phyloP scores from a whole-genome alignment of 306 rosid genomes.

The Lithocarpus polystachyus region DNA sequence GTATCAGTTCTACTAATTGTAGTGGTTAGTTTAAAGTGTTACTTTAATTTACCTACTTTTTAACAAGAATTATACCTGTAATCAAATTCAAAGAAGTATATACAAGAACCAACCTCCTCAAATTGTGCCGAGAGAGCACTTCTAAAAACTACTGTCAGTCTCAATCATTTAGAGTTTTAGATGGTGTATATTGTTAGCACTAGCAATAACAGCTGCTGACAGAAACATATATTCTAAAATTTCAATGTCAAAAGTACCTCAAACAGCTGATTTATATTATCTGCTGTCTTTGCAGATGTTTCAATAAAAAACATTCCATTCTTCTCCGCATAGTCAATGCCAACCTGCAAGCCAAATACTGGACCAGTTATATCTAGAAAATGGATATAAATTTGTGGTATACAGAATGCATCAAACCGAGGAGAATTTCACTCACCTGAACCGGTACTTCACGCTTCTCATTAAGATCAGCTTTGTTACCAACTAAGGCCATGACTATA shows the following conservation, averaged over 20 bases:
- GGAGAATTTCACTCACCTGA: conserved; percentile 50
- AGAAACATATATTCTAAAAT: background rate
- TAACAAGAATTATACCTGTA: too few relatives aligned
- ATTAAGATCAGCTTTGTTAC: conserved; percentile 91
- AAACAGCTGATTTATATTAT: conserved; percentile 90
- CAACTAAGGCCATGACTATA: conserved; percentile 90
- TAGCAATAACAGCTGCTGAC: background rate
- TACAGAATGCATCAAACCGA: background rate
- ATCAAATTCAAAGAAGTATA: too few relatives aligned
- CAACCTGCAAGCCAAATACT: conserved; percentile 52
- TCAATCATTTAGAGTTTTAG: too few relatives aligned
- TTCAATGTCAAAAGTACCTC: conserved; percentile 57
- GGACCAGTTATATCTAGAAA: background rate
- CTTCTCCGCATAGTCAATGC: conserved; percentile 85
- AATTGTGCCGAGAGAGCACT: too few relatives aligned
- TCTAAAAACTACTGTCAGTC: too few relatives aligned
- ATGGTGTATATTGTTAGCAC: too few relatives aligned
- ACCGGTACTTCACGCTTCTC: conserved; percentile 82
- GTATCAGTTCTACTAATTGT: too few relatives aligned
- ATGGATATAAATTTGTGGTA: background rate
- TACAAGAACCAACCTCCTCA: too few relatives aligned
- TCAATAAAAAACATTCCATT: conserved; percentile 97
- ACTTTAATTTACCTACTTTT: too few relatives aligned
- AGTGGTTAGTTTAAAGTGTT: too few relatives aligned
- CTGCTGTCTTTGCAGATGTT: conserved; percentile 99